These are phyloP conservation scores for Massospora cicadina DNA, from an alignment of 371 early-diverging fungal genomes.

Conservation along the genomic window DNA sequence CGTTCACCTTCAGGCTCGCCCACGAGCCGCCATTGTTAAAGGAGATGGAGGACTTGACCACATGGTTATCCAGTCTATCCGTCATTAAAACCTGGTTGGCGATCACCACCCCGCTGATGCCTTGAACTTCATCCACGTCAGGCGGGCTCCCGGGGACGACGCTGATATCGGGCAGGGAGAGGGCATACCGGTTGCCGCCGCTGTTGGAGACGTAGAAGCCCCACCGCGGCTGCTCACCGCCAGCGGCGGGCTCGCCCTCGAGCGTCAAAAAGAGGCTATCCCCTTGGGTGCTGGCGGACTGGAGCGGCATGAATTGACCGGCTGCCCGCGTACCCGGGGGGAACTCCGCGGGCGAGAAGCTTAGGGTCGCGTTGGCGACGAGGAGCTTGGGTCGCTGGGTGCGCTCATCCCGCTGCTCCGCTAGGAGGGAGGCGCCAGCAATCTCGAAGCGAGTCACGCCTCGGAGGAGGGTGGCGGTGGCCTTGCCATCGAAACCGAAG, in stretches of 20 bases:
- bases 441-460: not conserved
- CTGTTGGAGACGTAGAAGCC: slow-evolving; percentile 60
- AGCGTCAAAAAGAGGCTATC: not conserved
- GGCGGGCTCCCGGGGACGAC: slow-evolving; percentile 49
- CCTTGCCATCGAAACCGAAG: not conserved
- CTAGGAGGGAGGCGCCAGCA: not conserved
- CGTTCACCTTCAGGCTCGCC: not conserved
- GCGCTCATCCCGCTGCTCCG: not conserved
- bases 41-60: slow-evolving; percentile 27
- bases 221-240: not conserved
- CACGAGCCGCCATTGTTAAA: slow-evolving; percentile 11
- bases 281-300: slow-evolving; percentile 46
- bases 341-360: slow-evolving; percentile 54
- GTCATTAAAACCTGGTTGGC: slow-evolving; percentile 73
- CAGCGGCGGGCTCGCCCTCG: not conserved
- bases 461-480: not conserved
- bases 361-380: slow-evolving; percentile 51
- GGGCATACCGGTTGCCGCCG: slow-evolving; percentile 56
- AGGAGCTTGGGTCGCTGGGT: slow-evolving; percentile 31
- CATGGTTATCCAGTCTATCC: slow-evolving; percentile 38
- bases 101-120: slow-evolving; percentile 65
- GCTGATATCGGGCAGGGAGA: slow-evolving; percentile 60
- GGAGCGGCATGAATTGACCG: slow-evolving; percentile 29
- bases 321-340: slow-evolving; percentile 40
- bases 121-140: slow-evolving; percentile 79